phyloP scores from a whole-genome alignment of 257 asterid species.

The Plantago ovata region DNA sequence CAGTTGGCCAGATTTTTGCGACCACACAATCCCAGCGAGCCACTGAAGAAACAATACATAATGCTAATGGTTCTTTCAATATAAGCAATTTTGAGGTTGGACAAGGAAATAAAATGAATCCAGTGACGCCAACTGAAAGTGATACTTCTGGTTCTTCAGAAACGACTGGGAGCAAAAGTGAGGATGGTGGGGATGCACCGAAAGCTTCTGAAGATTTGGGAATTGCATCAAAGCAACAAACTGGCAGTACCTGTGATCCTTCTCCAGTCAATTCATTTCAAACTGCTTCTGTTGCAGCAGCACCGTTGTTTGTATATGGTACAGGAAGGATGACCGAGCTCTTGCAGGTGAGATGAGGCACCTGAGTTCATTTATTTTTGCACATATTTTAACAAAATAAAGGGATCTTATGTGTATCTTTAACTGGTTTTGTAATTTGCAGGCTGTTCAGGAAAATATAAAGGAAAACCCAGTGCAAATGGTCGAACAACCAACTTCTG shows the following conservation, averaged over 20 bases:
- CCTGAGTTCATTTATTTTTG: not conserved
- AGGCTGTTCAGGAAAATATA: constrained; percentile 85
- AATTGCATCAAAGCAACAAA: constrained; percentile 26
- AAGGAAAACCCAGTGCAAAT: constrained; percentile 39
- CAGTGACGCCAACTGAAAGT: constrained; percentile 24
- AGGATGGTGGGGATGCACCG: constrained; percentile 28
- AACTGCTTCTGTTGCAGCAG: constrained; percentile 33
- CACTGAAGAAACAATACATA: constrained; percentile 26
- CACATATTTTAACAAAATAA: not conserved
- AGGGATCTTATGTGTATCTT: not conserved
- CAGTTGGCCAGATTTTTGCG: constrained; percentile 40
- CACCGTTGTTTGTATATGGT: constrained; percentile 38
- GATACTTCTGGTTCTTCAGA: constrained; percentile 42
- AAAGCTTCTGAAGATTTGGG: constrained; percentile 40
- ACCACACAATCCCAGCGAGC: constrained; percentile 30
- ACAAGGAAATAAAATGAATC: constrained; percentile 33
- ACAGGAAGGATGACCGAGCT: constrained; percentile 94
- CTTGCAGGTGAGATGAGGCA: constrained; percentile 49
- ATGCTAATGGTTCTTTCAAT: constrained; percentile 23
- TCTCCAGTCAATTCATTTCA: constrained; percentile 30
- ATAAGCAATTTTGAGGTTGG: constrained; percentile 22
- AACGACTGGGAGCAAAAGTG: constrained; percentile 37
- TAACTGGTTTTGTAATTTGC: not conserved
- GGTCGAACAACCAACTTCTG: constrained; percentile 23
- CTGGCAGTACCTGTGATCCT: constrained; percentile 23